These are phyloP conservation scores for Neurospora sp. DNA, from an alignment of 2,329 filamentous ascomycete genomes.

Conservation along the genomic window DNA sequence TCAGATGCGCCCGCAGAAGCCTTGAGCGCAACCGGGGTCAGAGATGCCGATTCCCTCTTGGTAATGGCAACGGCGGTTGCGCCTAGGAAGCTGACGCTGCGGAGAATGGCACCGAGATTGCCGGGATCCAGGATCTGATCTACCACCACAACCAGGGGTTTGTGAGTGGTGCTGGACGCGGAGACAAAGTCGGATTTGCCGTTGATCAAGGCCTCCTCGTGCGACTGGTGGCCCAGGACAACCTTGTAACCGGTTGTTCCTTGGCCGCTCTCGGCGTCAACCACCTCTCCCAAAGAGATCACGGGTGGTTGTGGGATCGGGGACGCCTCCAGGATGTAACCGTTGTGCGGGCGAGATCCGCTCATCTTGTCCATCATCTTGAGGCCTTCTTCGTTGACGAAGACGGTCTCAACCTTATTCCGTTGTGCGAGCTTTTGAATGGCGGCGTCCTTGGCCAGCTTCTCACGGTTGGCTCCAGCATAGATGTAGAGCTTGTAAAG, in stretches of 20 bases:
- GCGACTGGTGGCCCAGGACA: slow-evolving; percentile 54
- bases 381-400: slow-evolving; percentile 51
- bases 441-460: slow-evolving; percentile 22
- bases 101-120: slow-evolving; percentile 82
- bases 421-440: slow-evolving; percentile 37
- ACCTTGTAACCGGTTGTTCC: slow-evolving; percentile 45
- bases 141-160: slow-evolving; percentile 63
- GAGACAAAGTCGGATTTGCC: slow-evolving; percentile 47
- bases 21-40: slow-evolving; percentile 73
- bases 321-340: slow-evolving; percentile 77
- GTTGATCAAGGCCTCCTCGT: slow-evolving; percentile 66
- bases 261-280: slow-evolving; percentile 29
- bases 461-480: slow-evolving; percentile 43
- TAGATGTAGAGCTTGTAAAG: slow-evolving; percentile 80
- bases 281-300: slow-evolving; percentile 40
- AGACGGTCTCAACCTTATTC: slow-evolving; percentile 42
- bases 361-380: slow-evolving; percentile 76
- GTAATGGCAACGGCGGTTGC: slow-evolving; percentile 75
- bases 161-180: slow-evolving; percentile 32
- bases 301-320: slow-evolving; percentile 66
- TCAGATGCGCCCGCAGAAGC: slow-evolving; percentile 83
- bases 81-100: slow-evolving; percentile 84
- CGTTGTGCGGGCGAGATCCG: slow-evolving; percentile 76
- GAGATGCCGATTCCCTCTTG: slow-evolving; percentile 58
- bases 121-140: slow-evolving; percentile 76